These are phyloP conservation scores for Alternaria ventricosa DNA, from an alignment of 2,329 filamentous ascomycete species.

Conservation along the genomic window DNA sequence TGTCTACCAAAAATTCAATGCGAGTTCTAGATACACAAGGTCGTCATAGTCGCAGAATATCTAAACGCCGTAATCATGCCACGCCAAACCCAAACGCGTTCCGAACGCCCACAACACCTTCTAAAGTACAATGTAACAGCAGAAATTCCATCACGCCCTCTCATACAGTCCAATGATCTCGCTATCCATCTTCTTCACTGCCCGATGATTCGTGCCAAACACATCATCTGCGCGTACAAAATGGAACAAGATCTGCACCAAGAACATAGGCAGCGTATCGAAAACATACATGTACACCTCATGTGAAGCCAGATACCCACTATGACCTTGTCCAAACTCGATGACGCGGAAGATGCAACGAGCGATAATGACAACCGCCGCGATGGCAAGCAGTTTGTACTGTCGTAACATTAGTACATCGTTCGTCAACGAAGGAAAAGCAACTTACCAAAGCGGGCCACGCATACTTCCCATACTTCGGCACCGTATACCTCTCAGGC, in stretches of 20 bases:
- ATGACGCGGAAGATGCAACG: constrained; percentile 55
- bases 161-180: not conserved
- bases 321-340: constrained; percentile 49
- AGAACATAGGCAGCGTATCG: constrained; percentile 53
- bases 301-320: constrained; percentile 52
- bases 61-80: not conserved
- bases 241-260: constrained; percentile 48
- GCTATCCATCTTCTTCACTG: constrained; percentile 5
- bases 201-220: constrained; percentile 19
- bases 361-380: constrained; percentile 56
- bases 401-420: not conserved
- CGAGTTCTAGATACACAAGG: not conserved
- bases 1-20: not conserved
- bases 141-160: not conserved
- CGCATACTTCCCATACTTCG: constrained; percentile 42
- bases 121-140: not conserved
- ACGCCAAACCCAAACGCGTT: not conserved
- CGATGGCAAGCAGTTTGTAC: constrained; percentile 49
- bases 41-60: not conserved
- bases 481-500: constrained; percentile 15
- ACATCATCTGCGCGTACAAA: constrained; percentile 26
- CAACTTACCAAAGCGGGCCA: constrained; percentile 45
- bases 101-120: not conserved
- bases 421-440: not conserved
- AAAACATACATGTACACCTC: constrained; percentile 57